A percentile compares a stretch with the other conserved stretches of the same genome.
These are phyloP conservation scores for Malus hybrid DNA, from an alignment of 331 rosid genomes.

Conservation along the genomic window DNA sequence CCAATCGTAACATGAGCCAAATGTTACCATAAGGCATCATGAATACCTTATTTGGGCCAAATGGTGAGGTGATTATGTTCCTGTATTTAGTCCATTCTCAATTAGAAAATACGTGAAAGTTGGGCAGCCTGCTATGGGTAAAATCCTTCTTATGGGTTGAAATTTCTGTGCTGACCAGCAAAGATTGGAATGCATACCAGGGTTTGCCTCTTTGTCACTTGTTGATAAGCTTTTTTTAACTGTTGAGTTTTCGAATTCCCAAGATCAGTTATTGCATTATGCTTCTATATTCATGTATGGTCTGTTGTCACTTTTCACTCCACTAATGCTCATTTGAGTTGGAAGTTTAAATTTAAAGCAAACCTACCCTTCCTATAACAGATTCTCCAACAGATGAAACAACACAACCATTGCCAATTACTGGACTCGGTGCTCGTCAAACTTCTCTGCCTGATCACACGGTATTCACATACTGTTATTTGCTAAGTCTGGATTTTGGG, in stretches of 20 bases:
- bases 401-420: conserved; percentile 13
- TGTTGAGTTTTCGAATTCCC: neutral
- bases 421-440: conserved; percentile 27
- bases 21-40: neutral
- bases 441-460: conserved; percentile 39
- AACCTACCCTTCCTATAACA: conserved; percentile 25
- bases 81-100: neutral
- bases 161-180: neutral
- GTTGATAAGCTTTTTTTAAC: neutral
- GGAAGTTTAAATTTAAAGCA: conserved; percentile 2
- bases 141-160: neutral
- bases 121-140: neutral
- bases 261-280: neutral
- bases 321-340: neutral
- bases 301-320: neutral
- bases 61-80: neutral
- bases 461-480: conserved; percentile 32
- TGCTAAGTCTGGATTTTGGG: conserved; percentile 1
- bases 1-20: neutral
- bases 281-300: neutral
- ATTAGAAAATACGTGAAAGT: neutral
- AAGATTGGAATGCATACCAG: neutral
- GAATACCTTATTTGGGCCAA: neutral
- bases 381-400: conserved; percentile 36
- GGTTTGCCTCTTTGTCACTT: neutral